Conservation (phyloP, 768 basidiomycete species). For the Kwoniella dejecticola region DNA sequence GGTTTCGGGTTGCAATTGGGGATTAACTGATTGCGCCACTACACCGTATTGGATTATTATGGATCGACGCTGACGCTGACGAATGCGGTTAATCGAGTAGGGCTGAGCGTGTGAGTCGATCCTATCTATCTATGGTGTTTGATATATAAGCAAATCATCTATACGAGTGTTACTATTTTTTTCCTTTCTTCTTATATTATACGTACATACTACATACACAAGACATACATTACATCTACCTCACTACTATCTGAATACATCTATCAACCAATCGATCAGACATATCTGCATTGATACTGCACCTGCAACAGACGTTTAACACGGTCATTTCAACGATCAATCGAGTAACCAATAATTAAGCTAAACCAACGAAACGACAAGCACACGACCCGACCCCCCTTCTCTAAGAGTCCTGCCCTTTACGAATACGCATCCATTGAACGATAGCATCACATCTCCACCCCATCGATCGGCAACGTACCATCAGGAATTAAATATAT, state of each 20-base stretch:
- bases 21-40: constrained; percentile 3
- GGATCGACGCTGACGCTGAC: constrained; percentile 7
- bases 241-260: too few species aligned
- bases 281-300: too few species aligned
- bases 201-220: background rate
- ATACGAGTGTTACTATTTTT: background rate
- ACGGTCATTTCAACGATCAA: too few species aligned
- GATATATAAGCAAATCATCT: too few species aligned
- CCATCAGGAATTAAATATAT: background rate
- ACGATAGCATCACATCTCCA: too few species aligned
- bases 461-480: background rate
- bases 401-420: background rate
- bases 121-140: too few species aligned
- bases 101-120: background rate
- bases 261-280: too few species aligned
- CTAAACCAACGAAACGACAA: background rate
- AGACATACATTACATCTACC: background rate
- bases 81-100: constrained; percentile 11
- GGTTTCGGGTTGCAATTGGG: too few species aligned
- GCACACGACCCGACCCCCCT: constrained; percentile 1
- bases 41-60: background rate
- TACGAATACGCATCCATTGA: background rate
- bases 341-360: background rate
- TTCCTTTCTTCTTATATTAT: constrained; percentile 6
- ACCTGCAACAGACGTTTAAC: too few species aligned